Evolutionary conservation across 2,329 filamentous ascomycete genomes (phyloP), one percentile per base, ranked within the genome.

Genomic region (Microdochium bolleyi): DNA sequence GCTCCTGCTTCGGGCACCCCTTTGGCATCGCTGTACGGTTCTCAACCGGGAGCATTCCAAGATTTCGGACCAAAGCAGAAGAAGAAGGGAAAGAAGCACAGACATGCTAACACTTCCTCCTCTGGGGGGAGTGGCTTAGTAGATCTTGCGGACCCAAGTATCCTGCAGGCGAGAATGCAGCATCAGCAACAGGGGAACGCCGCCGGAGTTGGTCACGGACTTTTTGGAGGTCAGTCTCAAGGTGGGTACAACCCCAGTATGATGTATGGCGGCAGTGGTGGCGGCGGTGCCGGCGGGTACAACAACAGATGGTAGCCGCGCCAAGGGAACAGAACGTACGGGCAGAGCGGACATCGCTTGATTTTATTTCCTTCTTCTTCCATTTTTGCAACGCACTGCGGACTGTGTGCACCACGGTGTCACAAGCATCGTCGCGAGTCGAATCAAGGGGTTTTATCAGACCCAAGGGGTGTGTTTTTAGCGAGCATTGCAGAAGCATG

Each of bases 71-170:
- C 89, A 78, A 95, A 96, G 86, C 91, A 95, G 84, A 96, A 95
- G 87, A 96, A 96, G 85, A 96, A 96, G 90, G 91, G 91, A 80
- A 96, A 96, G 85, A 96, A 96, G 90, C 92, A 96, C 83, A 95
- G 92, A 86, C 92, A 96, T 87, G 92, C 91, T 94, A 96, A 96
- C 90, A 96, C 92, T 92, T 96, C 92, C 89, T 97, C 92, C 85
- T 95, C 91, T 85, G 88, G 88, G 80, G 92, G 91, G 84, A 89
- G 90, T 89, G 92, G 89, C 80, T 85, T 96, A 92, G 92, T 95
- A 80, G 92, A 97, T 95, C 90, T 96, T 92, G 90, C 89, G 82
- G 92, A 97, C 90, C 92, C 92, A 82, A 96, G 90, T 83, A 96
- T 96, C 83, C 85, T 97, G 82, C 92, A 96, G 80, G 90, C 90